Conservation (phyloP, 2,329 filamentous ascomycete genomes). For the Fusarium marasasianum region DNA sequence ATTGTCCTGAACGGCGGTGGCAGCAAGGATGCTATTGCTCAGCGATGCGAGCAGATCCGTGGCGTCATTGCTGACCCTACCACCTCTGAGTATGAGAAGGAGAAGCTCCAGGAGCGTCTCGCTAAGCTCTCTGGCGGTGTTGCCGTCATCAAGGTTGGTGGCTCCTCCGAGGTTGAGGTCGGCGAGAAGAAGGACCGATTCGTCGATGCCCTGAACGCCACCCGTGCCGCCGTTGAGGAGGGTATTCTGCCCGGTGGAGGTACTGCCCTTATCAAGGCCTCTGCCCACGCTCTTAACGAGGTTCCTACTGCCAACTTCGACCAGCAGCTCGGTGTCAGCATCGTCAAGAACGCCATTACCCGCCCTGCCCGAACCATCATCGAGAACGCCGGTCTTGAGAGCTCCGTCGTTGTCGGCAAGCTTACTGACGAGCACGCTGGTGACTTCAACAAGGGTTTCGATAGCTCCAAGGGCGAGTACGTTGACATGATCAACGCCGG, state of each 20-base stretch:
- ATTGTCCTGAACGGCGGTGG: conserved; percentile 98
- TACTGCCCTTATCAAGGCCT: conserved; percentile 97
- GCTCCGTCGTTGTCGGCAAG: conserved; percentile 96
- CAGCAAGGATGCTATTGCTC: conserved; percentile 89
- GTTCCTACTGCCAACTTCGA: conserved; percentile 96
- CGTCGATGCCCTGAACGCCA: conserved; percentile 97
- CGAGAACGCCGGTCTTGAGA: conserved; percentile 96
- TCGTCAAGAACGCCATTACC: conserved; percentile 98
- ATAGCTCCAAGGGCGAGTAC: conserved; percentile 96
- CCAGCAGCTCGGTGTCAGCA: conserved; percentile 97
- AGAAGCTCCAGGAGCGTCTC: conserved; percentile 99
- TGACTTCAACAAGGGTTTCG: conserved; percentile 99
- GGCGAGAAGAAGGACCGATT: conserved; percentile 99
- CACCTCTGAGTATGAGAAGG: conserved; percentile 99
- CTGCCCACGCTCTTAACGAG: conserved; percentile 83
- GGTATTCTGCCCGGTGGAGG: conserved; percentile 98
- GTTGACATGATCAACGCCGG: conserved; percentile 97
- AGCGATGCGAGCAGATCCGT: conserved; percentile 99
- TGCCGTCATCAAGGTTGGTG: conserved; percentile 98
- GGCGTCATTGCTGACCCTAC: conserved; percentile 93
- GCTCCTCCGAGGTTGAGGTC: conserved; percentile 97
- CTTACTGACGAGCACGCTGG: conserved; percentile 89
- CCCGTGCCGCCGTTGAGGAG: conserved; percentile 97
- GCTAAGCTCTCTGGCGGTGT: conserved; percentile 99
- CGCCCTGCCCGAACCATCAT: conserved; percentile 94